Evolutionary conservation across 768 basidiomycete genomes (phyloP).

Genomic region (Xerocomellus dryophilus): DNA sequence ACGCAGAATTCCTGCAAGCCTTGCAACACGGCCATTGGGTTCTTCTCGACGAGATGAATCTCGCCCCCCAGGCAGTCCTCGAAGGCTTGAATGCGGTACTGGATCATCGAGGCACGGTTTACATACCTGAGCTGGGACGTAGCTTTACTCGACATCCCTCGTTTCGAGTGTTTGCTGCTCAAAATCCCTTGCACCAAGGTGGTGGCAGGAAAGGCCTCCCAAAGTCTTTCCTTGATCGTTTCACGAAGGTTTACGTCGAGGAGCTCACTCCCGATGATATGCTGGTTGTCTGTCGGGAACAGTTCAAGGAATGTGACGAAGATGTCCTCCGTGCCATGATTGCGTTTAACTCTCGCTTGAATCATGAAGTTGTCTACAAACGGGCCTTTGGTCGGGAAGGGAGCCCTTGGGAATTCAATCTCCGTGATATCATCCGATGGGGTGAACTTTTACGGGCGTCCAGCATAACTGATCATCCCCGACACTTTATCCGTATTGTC

Average conservation of each 20-base stretch:
- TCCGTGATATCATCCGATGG: conserved; percentile 94
- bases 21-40: conserved; percentile 98
- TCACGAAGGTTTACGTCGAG: conserved; percentile 95
- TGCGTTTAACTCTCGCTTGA: conserved; percentile 69
- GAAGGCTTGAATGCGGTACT: conserved; percentile 96
- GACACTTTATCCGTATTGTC: conserved; percentile 61
- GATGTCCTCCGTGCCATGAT: conserved; percentile 72
- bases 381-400: conserved; percentile 75
- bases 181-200: conserved; percentile 94
- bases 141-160: conserved; percentile 84
- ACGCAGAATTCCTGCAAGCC: conserved; percentile 92
- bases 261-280: conserved; percentile 79
- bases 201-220: conserved; percentile 97
- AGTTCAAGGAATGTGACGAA: conserved; percentile 61
- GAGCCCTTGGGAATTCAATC: conserved; percentile 96
- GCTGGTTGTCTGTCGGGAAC: conserved; percentile 67
- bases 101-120: conserved; percentile 93
- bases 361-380: conserved; percentile 60
- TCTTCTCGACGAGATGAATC: conserved; percentile 97
- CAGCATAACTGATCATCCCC: conserved; percentile 44
- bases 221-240: conserved; percentile 95
- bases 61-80: conserved; percentile 93
- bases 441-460: conserved; percentile 49
- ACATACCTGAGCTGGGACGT: conserved; percentile 90
- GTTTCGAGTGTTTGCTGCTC: conserved; percentile 98